Base-by-base conservation (phyloP, 1,284 basidiomycete species). In the Cerrena zonata region DNA sequence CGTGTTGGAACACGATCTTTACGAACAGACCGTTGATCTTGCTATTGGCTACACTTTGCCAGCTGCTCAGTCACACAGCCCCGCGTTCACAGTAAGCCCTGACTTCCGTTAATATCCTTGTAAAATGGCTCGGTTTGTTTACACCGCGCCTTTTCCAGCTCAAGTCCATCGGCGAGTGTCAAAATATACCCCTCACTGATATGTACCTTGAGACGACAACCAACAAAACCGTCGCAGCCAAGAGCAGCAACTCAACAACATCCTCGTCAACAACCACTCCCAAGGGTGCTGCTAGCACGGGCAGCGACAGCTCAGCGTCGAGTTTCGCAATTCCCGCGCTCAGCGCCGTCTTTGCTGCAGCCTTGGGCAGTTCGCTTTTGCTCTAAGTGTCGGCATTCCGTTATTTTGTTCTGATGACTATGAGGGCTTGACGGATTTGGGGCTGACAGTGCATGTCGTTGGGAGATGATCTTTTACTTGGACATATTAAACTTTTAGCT, bases 1-100 rank as follows among this genome's bases (percentile, higher is more conserved):
- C 63, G 91, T 95, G 42, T 77, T 98, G 48, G 76, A 90, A 65
- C 92, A 95, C 64, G 92, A 94, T 68, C 72, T 94, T 43, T 94
- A 83, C 65, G 76, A 88, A 61, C 80, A 89, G 61, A 89, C 88
- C 12, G 91, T 94, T 48, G 90, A 94, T 61, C 80, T 96, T 54
- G 91, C 92, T 26, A 78, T 89, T 54, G 89, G 90, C 44, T 94
- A 92, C 71, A 86, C 89, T 57, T 73, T 95, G n/a, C 79, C 86
- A 49, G 72, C 80, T 39, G 88, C 88, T 22, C 63, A 81, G 56
- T 72, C 55, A 12, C 80, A 79, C 69, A 69, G 75, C 41, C 84
- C 84, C 45, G 63, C 75, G 15, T 79, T 91, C 64, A 82, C 69
- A 38, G 83, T 86, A 55, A 58, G 75, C 62, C 23, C 11, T 36